Evolutionary conservation across 1,284 basidiomycete genomes (phyloP).

Genomic region (Malassezia slooffiae): DNA sequence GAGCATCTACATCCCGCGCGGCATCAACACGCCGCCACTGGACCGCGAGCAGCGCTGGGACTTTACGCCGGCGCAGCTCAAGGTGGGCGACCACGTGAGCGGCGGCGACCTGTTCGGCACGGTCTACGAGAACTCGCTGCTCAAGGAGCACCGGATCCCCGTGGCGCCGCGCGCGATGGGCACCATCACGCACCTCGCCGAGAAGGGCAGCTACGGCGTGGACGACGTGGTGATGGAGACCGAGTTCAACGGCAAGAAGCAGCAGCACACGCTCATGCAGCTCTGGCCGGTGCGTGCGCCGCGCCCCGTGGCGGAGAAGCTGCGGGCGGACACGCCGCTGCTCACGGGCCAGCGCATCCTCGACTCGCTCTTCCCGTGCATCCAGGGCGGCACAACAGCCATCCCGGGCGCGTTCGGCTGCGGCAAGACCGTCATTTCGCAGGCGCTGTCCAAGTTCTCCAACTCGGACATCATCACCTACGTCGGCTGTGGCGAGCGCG

Average conservation of each 20-base stretch:
- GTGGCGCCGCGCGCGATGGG: conserved; percentile 83
- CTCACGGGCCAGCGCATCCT: conserved; percentile 94
- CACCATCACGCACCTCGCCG: conserved; percentile 84
- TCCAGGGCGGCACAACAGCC: conserved; percentile 96
- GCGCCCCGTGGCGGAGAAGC: conserved; percentile 84
- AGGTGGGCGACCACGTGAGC: conserved; percentile 77
- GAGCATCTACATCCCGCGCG: conserved; percentile 85
- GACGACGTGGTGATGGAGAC: conserved; percentile 91
- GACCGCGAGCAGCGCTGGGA: conserved; percentile 86
- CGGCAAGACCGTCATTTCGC: conserved; percentile 48
- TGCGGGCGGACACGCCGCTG: conserved; percentile 81
- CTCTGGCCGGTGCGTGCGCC: conserved; percentile 98
- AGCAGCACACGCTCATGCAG: conserved; percentile 91
- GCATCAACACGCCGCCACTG: conserved; percentile 92
- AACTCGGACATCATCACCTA: conserved; percentile 99
- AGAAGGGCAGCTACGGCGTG: conserved; percentile 86
- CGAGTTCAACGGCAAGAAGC: conserved; percentile 90
- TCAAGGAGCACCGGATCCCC: conserved; percentile 96
- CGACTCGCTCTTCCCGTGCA: conserved; percentile 95
- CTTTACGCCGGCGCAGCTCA: conserved; percentile 72
- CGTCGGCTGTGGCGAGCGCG: conserved; percentile 69
- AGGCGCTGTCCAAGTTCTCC: conserved; percentile 91
- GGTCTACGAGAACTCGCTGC: conserved; percentile 93
- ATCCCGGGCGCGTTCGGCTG: conserved; percentile 99
- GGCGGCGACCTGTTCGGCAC: conserved; percentile 92